Base-by-base conservation (phyloP, 2,329 filamentous ascomycete species). In the Pseudocercospora vitis region DNA sequence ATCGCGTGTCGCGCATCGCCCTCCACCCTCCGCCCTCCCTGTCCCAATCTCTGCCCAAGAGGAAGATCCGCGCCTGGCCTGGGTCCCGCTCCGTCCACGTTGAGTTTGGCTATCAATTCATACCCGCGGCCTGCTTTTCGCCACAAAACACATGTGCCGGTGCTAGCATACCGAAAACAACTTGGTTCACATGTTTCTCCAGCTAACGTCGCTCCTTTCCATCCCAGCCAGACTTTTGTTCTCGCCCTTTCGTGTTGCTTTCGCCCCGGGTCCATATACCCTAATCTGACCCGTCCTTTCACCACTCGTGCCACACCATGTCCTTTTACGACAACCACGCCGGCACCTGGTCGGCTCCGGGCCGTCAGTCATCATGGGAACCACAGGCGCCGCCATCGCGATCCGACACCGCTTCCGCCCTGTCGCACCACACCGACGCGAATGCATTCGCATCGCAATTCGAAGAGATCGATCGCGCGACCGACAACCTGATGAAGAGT, bases 401-500 rank as follows among this genome's bases (percentile, higher is more conserved):
- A 68, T 89, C 86, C 70, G 85, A 87, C 74, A 83, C 88, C 58
- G 90, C 81, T 73, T 91, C 87, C 53, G 85, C 87, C 26, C 71
- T 77, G 62, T 78, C 78, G 61, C 69, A 73, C 47, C 88, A 92
- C 62, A 45, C 57, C 44, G 89, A 95, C 57, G 80, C 82, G 54
- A 77, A 80, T 68, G 90, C 91, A 55, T 96, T 95, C 71, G 84
- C 84, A 63, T 86, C 88, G 70, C 91, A 96, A 75, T 87, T 95
- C 73, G 91, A 95, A 77, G 94, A 99, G 83, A 91, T 99, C 66
- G 94, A 97, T 63, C 87, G 92, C 71, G 92, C 92, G 64, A 85
- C 92, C 68, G 94, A 97, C 69, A 97, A 97, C 73, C 82, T 99
- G 57, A 82, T 92, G 68, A 97, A 97, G 81, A 96, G 91, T 72